Evolutionary conservation across 192 early-diverging fungal species (phyloP).

Genomic region (Backusella morwellensis): DNA sequence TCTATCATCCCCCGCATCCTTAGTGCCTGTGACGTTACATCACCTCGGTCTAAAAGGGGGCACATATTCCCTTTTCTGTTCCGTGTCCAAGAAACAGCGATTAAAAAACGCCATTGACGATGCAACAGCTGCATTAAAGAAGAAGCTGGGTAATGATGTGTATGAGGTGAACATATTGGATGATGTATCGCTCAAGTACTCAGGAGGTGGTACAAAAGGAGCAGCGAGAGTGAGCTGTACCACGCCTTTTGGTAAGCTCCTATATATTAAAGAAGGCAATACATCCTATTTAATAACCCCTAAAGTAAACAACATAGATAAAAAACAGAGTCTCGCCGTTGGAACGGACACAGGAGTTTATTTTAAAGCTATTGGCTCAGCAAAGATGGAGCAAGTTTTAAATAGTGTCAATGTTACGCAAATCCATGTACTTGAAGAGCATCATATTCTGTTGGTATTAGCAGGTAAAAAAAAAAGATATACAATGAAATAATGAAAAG

Average conservation of each 20-base stretch:
- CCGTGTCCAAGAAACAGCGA: constrained; percentile 59
- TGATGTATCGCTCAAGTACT: constrained; percentile 42
- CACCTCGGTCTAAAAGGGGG: constrained; percentile 42
- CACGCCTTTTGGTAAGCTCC: constrained; percentile 32
- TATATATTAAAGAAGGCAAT: background rate
- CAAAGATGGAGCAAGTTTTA: constrained; percentile 53
- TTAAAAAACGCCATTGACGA: constrained; percentile 83
- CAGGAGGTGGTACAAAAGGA: constrained; percentile 16
- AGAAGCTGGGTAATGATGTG: constrained; percentile 37
- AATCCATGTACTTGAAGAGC: constrained; percentile 78
- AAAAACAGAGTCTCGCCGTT: constrained; percentile 64
- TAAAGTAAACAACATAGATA: constrained; percentile 16
- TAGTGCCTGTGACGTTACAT: constrained; percentile 19
- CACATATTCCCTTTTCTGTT: constrained; percentile 66
- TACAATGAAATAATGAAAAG: background rate
- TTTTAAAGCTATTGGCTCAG: constrained; percentile 40
- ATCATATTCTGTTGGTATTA: constrained; percentile 78
- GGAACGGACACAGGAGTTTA: constrained; percentile 88
- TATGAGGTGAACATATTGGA: constrained; percentile 57
- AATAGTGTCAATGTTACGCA: constrained; percentile 75
- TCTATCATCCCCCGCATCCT: background rate
- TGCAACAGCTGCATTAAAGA: constrained; percentile 46
- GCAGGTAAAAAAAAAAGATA: constrained; percentile 53
- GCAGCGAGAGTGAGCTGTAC: constrained; percentile 49
- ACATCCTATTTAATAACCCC: background rate